Evolutionary conservation across 2,329 filamentous ascomycete species (phyloP), one percentile per base, ranked within the genome.

Genomic region (Calonectria ilicicola): DNA sequence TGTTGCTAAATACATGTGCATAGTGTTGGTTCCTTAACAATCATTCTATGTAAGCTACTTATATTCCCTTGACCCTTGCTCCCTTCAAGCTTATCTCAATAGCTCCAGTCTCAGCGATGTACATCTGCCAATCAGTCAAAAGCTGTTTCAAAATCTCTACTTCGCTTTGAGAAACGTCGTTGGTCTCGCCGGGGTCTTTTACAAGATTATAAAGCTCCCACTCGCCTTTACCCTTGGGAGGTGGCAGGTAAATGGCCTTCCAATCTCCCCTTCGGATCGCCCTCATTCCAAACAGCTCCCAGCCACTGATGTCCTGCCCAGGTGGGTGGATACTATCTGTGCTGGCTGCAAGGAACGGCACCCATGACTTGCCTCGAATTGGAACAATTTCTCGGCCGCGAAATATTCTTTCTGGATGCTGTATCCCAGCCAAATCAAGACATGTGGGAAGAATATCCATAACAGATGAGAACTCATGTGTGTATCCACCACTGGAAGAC

Each of bases 191-290:
- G 3, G 69, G 69, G 60, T 74, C 66, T 1, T 38, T 58, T 9
- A 60, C 51, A 15, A 74, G 15, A 15, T 74, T 58, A 19, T 74
- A 74, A 38, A 74, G 42, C 65, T 72, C 69, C 72, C 72, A 74
- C 29, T n/a, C 51, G 27, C 64, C 66, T 19, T 68, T 67, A 15
- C 72, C 69, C 15, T 64, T 56, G 0, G 72, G 69, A 1, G 58
- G 26, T 17, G 51, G 88, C 44, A 91, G 88, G 76, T 87, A 90
- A 32, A 90, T 85, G 3, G 88, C 88, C 75, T 91, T 91, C 86
- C 87, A 91, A 69, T 88, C 84, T 10, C 87, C 89, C 58, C 86
- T 87, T 32, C 89, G 87, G 10, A 91, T 85, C 0, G 89, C 90
- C 1, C 74, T 67, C 1, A 87, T 84, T 0, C 89, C 89, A 74